phyloP scores from a whole-genome alignment of 1,284 basidiomycete genomes.

The Leccinum fuscescens region DNA sequence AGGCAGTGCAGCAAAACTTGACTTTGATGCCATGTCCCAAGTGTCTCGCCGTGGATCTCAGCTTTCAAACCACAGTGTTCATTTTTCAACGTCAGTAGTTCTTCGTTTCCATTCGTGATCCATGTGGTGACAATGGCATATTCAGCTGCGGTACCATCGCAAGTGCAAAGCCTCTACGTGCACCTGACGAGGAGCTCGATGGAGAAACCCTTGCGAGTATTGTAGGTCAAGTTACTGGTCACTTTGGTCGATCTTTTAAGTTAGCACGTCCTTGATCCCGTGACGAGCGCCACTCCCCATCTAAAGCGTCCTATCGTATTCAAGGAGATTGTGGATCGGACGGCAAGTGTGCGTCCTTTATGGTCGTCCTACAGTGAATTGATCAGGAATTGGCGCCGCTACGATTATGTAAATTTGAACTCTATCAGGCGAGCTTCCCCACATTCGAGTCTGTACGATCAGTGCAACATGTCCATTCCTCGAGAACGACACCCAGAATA shows the following conservation, averaged over 20 bases:
- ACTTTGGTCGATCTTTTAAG: neutral
- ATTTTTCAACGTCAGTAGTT: constrained; percentile 6
- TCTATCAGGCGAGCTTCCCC: too few relatives aligned
- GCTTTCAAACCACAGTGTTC: neutral
- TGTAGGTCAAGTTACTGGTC: constrained; percentile 13
- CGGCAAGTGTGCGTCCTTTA: too few relatives aligned
- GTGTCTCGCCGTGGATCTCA: constrained; percentile 5
- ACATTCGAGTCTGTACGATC: too few relatives aligned
- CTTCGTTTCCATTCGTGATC: neutral
- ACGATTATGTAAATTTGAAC: too few relatives aligned
- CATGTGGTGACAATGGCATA: constrained; percentile 3
- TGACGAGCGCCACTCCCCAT: neutral
- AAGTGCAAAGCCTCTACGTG: constrained; percentile 14
- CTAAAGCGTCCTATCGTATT: neutral
- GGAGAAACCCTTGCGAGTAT: constrained; percentile 20
- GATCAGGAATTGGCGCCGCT: too few relatives aligned
- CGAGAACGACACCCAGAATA: too few relatives aligned
- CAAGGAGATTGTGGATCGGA: too few relatives aligned
- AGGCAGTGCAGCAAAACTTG: neutral
- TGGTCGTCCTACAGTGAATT: too few relatives aligned
- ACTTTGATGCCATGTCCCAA: neutral
- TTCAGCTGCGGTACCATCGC: constrained; percentile 4
- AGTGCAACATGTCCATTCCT: too few relatives aligned
- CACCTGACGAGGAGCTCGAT: constrained; percentile 9
- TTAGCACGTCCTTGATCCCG: neutral